Conservation (phyloP, 192 early-diverging fungal genomes). For the Phlyctochytrium bullatum region DNA sequence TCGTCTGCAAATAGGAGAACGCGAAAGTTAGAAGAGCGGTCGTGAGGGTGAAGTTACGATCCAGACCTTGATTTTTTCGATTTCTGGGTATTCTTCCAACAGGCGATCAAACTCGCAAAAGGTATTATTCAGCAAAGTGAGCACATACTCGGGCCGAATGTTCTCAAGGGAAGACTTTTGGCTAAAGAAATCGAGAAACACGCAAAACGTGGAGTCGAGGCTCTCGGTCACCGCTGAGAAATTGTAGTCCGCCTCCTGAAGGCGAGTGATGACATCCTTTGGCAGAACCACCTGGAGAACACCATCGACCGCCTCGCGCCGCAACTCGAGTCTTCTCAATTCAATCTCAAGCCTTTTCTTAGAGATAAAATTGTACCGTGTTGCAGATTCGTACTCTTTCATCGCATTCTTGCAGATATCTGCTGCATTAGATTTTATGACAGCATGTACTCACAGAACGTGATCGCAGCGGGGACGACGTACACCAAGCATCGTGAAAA, state of each 20-base stretch:
- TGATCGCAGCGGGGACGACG: background rate
- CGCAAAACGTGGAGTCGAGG: background rate
- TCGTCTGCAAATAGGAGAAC: conserved; percentile 1
- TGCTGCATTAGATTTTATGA: background rate
- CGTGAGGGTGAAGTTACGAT: background rate
- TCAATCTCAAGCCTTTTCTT: background rate
- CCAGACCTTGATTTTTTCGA: conserved; percentile 4
- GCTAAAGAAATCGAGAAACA: background rate
- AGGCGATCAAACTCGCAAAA: background rate
- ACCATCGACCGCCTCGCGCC: background rate
- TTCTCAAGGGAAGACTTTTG: background rate
- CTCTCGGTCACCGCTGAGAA: background rate
- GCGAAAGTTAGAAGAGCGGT: background rate
- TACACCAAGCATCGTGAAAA: background rate
- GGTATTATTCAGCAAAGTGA: background rate
- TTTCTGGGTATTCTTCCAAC: background rate
- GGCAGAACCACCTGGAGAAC: background rate
- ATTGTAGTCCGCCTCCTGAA: background rate
- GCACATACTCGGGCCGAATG: background rate
- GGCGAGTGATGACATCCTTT: background rate
- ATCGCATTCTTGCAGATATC: background rate
- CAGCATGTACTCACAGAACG: background rate
- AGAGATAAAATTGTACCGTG: background rate
- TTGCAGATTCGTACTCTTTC: background rate
- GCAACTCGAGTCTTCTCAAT: background rate